Conservation (phyloP, 345 rosid species). For the Bruguiera parviflora region DNA sequence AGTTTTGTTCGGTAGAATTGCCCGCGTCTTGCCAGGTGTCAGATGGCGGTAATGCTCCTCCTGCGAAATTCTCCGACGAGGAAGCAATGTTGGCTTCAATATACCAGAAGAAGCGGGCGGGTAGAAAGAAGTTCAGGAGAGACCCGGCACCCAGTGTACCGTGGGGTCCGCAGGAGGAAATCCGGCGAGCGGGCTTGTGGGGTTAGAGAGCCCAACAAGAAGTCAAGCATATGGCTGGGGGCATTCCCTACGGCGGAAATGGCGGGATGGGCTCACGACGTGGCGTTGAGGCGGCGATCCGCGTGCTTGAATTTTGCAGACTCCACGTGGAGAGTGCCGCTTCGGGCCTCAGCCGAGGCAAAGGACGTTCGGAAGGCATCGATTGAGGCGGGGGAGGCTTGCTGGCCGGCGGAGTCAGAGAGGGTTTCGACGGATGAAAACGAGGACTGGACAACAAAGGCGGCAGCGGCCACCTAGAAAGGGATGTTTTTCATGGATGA, state of each 20-base stretch:
- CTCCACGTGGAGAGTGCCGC: constrained; percentile 63
- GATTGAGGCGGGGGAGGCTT: constrained; percentile 53
- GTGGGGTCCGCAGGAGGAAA: constrained; percentile 66
- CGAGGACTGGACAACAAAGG: neutral
- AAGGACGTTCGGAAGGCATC: constrained; percentile 77
- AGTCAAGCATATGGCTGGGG: constrained; percentile 85
- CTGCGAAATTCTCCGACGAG: constrained; percentile 41
- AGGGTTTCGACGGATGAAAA: neutral
- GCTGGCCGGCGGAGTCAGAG: constrained; percentile 26
- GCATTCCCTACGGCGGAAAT: constrained; percentile 70
- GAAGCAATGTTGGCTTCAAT: constrained; percentile 57
- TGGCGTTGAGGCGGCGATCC: constrained; percentile 62
- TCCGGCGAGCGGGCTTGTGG: constrained; percentile 90
- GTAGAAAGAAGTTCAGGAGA: constrained; percentile 79
- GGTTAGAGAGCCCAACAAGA: constrained; percentile 83
- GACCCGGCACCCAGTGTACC: constrained; percentile 82
- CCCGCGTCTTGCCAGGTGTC: constrained; percentile 22
- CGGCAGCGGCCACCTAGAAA: constrained; percentile 1
- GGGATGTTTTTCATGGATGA: constrained; percentile 47
- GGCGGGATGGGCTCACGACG: constrained; percentile 93
- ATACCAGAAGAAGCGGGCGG: constrained; percentile 69
- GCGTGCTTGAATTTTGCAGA: constrained; percentile 90
- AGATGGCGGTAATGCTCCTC: constrained; percentile 13
- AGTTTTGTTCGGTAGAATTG: constrained; percentile 9
- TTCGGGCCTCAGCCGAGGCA: constrained; percentile 49